A percentile compares a stretch with the other conserved stretches of the same genome.
Evolutionary conservation across 768 basidiomycete genomes (phyloP).

Genomic region (Kwoniella sp.): DNA sequence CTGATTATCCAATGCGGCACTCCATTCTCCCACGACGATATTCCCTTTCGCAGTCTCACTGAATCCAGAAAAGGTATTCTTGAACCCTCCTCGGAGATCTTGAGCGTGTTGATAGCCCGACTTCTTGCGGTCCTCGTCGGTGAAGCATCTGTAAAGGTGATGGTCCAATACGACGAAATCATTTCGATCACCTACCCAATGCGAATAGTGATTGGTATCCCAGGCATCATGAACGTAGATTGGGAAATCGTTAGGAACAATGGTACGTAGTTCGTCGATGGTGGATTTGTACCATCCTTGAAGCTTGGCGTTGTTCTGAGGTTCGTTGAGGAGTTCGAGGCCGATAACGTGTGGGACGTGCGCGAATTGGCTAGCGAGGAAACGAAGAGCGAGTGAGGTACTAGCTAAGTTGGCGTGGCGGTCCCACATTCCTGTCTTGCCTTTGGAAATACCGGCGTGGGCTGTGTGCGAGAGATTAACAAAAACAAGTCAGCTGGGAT

Average conservation of each 20-base stretch:
- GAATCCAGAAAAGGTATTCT: conserved; percentile 56
- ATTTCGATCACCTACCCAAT: conserved; percentile 61
- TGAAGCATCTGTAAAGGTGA: conserved; percentile 82
- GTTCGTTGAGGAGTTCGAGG: conserved; percentile 65
- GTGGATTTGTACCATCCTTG: conserved; percentile 67
- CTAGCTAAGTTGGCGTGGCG: conserved; percentile 46
- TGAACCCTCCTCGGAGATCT: conserved; percentile 59
- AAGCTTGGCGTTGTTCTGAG: conserved; percentile 61
- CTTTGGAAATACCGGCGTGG: conserved; percentile 60
- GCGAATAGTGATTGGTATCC: conserved; percentile 67
- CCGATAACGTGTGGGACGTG: conserved; percentile 62
- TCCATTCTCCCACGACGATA: conserved; percentile 77
- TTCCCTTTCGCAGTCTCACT: conserved; percentile 59
- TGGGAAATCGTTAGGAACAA: conserved; percentile 64
- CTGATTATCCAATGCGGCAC: conserved; percentile 70
- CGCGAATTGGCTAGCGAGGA: conserved; percentile 54
- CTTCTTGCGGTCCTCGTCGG: conserved; percentile 62
- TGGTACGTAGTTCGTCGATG: conserved; percentile 61
- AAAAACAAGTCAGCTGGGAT: not conserved
- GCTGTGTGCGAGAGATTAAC: conserved; percentile 28
- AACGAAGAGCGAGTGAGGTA: conserved; percentile 52
- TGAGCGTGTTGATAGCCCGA: conserved; percentile 63
- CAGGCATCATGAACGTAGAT: conserved; percentile 77
- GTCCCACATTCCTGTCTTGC: conserved; percentile 51
- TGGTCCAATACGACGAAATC: conserved; percentile 74